Conservation (phyloP, 2,329 filamentous ascomycete species). For the Zymoseptoria pseudotritici region DNA sequence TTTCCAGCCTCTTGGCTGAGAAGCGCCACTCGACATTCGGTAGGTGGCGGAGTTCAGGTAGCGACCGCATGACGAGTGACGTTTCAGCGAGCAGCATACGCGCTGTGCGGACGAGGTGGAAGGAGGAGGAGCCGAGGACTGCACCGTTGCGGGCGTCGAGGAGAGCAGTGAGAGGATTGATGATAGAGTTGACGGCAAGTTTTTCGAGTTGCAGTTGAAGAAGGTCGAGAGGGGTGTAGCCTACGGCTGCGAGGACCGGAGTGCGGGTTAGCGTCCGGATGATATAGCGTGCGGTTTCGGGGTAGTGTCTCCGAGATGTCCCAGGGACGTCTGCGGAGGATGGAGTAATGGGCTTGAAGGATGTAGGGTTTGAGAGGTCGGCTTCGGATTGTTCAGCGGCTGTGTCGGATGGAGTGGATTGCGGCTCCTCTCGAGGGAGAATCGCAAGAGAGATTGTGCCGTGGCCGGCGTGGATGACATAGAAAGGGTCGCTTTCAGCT, state of each 20-base stretch:
- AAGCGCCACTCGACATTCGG: conserved; percentile 55
- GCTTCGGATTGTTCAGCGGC: neutral
- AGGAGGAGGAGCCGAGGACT: conserved; percentile 63
- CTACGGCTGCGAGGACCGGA: conserved; percentile 54
- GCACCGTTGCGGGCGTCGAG: conserved; percentile 69
- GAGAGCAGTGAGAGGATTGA: conserved; percentile 75
- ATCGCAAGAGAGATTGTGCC: conserved; percentile 53
- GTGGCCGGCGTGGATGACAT: conserved; percentile 50
- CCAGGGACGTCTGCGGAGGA: neutral
- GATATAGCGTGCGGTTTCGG: conserved; percentile 51
- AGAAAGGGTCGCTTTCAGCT: conserved; percentile 37
- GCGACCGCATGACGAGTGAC: conserved; percentile 57
- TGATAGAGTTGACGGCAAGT: conserved; percentile 65
- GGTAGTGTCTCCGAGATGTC: conserved; percentile 22
- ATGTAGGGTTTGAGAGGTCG: neutral
- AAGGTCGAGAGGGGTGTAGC: conserved; percentile 54
- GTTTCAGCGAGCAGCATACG: conserved; percentile 68
- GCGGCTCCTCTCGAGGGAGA: conserved; percentile 33
- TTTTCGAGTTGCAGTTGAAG: conserved; percentile 70
- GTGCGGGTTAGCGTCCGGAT: conserved; percentile 56
- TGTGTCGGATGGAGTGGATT: conserved; percentile 1
- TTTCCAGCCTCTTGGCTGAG: conserved; percentile 53
- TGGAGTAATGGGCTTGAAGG: neutral
- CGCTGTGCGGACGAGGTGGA: conserved; percentile 57
- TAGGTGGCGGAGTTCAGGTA: conserved; percentile 66